Base-by-base conservation (phyloP, 768 basidiomycete genomes). In the Calocera cornea region DNA sequence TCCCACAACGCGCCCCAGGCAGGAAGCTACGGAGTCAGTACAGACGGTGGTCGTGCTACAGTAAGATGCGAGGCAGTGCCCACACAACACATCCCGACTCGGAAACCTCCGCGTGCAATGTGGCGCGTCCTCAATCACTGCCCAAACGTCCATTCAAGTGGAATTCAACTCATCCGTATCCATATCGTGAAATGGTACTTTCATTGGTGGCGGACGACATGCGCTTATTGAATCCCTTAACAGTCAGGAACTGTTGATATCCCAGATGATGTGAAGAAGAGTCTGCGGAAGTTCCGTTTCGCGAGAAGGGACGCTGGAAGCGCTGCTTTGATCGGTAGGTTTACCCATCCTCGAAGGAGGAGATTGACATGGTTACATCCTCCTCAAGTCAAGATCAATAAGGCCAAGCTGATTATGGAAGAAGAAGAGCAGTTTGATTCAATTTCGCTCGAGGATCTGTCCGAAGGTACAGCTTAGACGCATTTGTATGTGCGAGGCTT, bases 231-330 rank as follows among this genome's bases (percentile, higher is more conserved):
- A 50, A 3, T 64, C 3, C 54, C 11, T 12, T 60, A 11, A 3
- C 31, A 88, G 86, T 84, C 85, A 24, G 79, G 80, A 74, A 92
- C 90, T 60, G 92, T 95, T 66, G 93, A 95, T 74, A 92, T 94
- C 73, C 90, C 90, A 0, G 81, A 86, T 71, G 80, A 81, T 54
- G 82, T 95, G 76, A 90, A 89, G 76, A 85, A 88, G 70, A 79
- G 85, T 29, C 84, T 95, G 44, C 85, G 88, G 76, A 93, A 92
- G 74, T 95, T 95, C 79, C 81, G 90, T 16, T 89, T 91, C 67
- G 79, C 79, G 2, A 84, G 88, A 27, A 85, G 82, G 72, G 83
- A 82, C 49, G 76, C 81, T 22, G 88, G 86, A 41, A 87, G 82
- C 71, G 87, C 90, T 29, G 92, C 91, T 17, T 80, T 95, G 66